Base-by-base conservation (phyloP, 768 basidiomycete genomes). In the Tylopilus felleus region DNA sequence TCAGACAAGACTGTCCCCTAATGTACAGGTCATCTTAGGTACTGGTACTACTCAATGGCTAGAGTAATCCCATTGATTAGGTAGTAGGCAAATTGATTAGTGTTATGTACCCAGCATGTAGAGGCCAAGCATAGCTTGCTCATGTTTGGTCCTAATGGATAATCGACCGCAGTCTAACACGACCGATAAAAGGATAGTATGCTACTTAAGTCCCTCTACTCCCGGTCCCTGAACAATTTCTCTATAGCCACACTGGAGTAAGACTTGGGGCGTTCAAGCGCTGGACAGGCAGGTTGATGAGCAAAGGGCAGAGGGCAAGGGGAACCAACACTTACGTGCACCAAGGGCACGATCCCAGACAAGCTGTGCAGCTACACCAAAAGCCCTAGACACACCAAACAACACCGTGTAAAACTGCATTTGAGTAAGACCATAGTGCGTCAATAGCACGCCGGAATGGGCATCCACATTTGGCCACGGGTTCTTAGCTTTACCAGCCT, bases 371-470 rank as follows among this genome's bases (percentile, higher is more conserved):
- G 88, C 82, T 52, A 93, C 91, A 75, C 90, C 90, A 61, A 93
- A 90, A 17, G 90, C 93, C 68, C 93, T 88, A n/a, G 92, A 95
- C 8, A 97, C 90, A 77, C 93, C 94, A 72, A 97, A 97, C 56
- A 97, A 79, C 52, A 98, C 96, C 61, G 95, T 98, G 77, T 98
- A 98, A 80, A 90, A 98, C 69, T 92, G 83, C 88, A 95, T 93
- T 73, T 95, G 84, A 58, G 80, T 82, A 51, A 96, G 75, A 46
- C 92, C 92, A 65, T 93, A 94, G 74, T 94, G 77, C 27, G 88
- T 87, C 21, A 95, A 75, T 43, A 95, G 82, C 49, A 84, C 90
- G 73, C 92, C 93, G 16, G 96, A 98, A 77, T 96, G 94, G 47
- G 95, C 93, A 71, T 98, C 95, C 52, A 98, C 95, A 71, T 98